These are phyloP conservation scores for Penicillium fuscoglaucum DNA, from an alignment of 2,329 filamentous ascomycete species.

Conservation along the genomic window DNA sequence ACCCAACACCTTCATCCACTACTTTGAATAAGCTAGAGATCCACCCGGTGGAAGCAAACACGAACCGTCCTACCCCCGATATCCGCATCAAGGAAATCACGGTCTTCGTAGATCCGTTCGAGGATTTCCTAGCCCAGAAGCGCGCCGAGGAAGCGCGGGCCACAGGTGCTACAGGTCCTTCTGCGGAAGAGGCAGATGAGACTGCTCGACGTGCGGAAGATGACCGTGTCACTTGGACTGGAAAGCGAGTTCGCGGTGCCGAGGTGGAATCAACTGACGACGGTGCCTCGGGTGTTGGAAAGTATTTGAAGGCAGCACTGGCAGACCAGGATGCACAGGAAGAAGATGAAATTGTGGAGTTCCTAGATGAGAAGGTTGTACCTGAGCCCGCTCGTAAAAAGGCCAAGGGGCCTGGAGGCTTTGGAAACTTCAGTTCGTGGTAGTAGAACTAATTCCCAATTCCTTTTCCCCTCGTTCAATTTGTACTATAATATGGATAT, in stretches of 20 bases:
- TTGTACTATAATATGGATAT: not conserved
- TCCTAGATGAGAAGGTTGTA: slow-evolving; percentile 63
- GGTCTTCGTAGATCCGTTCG: slow-evolving; percentile 91
- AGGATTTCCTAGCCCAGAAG: slow-evolving; percentile 81
- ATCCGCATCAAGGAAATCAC: slow-evolving; percentile 80
- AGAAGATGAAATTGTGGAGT: slow-evolving; percentile 62
- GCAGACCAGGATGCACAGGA: slow-evolving; percentile 37
- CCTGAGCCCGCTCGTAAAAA: slow-evolving; percentile 77
- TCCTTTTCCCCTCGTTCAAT: no score
- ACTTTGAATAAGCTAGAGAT: slow-evolving; percentile 72
- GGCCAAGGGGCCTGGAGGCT: slow-evolving; percentile 66
- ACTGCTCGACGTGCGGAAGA: slow-evolving; percentile 61
- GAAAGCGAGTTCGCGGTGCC: slow-evolving; percentile 76
- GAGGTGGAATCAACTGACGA: slow-evolving; percentile 56
- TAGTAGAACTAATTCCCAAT: slow-evolving; percentile 43
- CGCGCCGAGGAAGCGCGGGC: slow-evolving; percentile 61
- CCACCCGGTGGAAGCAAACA: slow-evolving; percentile 69
- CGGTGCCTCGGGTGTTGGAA: slow-evolving; percentile 62
- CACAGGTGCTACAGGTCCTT: slow-evolving; percentile 27
- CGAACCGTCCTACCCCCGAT: slow-evolving; percentile 72
- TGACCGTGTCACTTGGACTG: slow-evolving; percentile 92
- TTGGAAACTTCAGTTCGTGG: slow-evolving; percentile 95
- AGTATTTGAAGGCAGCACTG: slow-evolving; percentile 71
- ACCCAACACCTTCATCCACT: slow-evolving; percentile 45
- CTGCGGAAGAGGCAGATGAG: slow-evolving; percentile 28